Conservation (phyloP, 345 rosid species). For the Ceriops tagal region DNA sequence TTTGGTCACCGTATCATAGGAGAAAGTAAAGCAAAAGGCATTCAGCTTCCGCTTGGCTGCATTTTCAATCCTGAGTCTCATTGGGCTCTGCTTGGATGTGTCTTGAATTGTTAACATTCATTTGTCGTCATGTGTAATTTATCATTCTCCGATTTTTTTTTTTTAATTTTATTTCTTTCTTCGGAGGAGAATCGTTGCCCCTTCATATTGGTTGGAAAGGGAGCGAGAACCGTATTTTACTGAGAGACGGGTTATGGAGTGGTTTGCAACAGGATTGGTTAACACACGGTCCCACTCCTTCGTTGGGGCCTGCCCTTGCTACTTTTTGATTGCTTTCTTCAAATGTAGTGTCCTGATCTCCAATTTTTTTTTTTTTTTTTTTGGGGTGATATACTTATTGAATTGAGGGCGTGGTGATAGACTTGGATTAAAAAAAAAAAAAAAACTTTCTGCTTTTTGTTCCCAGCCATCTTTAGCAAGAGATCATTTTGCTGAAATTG, state of each 20-base stretch:
- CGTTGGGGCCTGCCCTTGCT: neutral
- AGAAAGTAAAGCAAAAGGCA: constrained; percentile 22
- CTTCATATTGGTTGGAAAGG: constrained; percentile 23
- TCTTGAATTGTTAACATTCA: constrained; percentile 19
- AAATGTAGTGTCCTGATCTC: neutral
- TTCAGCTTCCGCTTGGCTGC: constrained; percentile 42
- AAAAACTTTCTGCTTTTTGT: too few species aligned
- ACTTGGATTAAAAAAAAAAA: too few species aligned
- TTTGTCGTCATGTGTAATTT: constrained; percentile 24
- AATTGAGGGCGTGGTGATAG: too few species aligned
- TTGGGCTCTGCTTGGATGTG: constrained; percentile 16
- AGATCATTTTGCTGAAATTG: too few species aligned
- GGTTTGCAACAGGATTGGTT: constrained; percentile 38
- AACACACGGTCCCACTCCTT: constrained; percentile 9
- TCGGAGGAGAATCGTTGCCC: constrained; percentile 35
- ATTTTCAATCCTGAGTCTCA: neutral
- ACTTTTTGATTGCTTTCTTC: neutral
- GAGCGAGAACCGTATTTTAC: constrained; percentile 28
- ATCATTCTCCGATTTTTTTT: constrained; percentile 26
- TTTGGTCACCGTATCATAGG: constrained; percentile 47
- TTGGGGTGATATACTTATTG: too few species aligned
- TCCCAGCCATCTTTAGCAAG: too few species aligned
- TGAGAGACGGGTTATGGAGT: constrained; percentile 15
- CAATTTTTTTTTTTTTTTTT: too few species aligned
- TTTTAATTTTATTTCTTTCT: constrained; percentile 21